Percentiles rank a stretch among this genome's conserved stretches.
Conservation (phyloP, 2,329 filamentous ascomycete species). For the Fusarium torulosum region DNA sequence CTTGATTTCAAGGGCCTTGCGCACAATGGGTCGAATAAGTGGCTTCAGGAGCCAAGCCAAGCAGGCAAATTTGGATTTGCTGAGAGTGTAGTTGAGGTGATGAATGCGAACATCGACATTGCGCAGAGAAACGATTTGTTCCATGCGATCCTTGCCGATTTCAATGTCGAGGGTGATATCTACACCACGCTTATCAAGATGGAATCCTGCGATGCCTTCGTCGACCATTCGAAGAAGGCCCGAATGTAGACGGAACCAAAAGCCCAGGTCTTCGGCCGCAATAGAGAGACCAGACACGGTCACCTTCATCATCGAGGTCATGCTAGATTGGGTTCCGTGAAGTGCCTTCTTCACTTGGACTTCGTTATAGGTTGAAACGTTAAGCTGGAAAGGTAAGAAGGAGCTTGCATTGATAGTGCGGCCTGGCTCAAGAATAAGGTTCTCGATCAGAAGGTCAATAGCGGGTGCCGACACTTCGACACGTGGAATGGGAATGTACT, state of each 20-base stretch:
- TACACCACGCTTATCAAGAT: constrained; percentile 86
- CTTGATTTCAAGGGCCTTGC: constrained; percentile 82
- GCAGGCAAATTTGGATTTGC: constrained; percentile 80
- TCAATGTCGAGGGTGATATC: constrained; percentile 89
- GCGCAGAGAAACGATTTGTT: constrained; percentile 83
- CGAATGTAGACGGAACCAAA: constrained; percentile 85
- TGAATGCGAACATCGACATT: constrained; percentile 85
- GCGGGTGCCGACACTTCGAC: constrained; percentile 88
- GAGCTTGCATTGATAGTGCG: constrained; percentile 86
- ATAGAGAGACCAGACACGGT: constrained; percentile 86
- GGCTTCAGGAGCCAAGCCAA: constrained; percentile 88
- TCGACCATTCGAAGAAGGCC: constrained; percentile 81
- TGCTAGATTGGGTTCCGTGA: constrained; percentile 68
- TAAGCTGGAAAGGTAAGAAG: constrained; percentile 87
- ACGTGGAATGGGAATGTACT: constrained; percentile 90
- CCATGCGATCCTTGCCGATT: constrained; percentile 80
- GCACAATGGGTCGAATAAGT: constrained; percentile 82
- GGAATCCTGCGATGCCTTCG: constrained; percentile 86
- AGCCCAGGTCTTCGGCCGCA: constrained; percentile 88
- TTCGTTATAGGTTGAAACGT: constrained; percentile 86
- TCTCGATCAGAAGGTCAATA: constrained; percentile 88
- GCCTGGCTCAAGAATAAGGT: constrained; percentile 90
- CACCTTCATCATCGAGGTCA: constrained; percentile 80
- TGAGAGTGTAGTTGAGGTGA: constrained; percentile 83
- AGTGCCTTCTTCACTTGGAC: constrained; percentile 85